phyloP scores from a whole-genome alignment of 139 green algal genomes.

The Klebsormidium nitens region DNA sequence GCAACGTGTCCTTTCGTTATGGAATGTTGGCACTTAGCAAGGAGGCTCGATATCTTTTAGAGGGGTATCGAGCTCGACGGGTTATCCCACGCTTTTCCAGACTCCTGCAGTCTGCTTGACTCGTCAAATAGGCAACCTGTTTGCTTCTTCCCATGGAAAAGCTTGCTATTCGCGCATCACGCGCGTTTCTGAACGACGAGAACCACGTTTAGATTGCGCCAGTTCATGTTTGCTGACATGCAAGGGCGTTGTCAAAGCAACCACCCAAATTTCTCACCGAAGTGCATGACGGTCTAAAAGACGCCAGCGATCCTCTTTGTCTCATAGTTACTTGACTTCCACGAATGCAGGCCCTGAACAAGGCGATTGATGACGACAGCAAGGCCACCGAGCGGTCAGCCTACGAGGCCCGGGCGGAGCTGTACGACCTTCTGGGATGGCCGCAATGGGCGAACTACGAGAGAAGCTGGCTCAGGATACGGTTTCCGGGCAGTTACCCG shows the following conservation, averaged over 20 bases:
- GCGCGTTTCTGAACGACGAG: background rate
- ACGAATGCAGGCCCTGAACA: slow-evolving; percentile 8
- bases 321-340: background rate
- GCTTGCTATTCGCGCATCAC: background rate
- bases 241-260: no score
- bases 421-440: slow-evolving; percentile 4
- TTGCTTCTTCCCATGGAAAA: no score
- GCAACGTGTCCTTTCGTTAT: no score
- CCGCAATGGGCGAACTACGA: slow-evolving; percentile 12
- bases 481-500: slow-evolving; percentile 11
- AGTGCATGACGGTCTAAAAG: background rate
- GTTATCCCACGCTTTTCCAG: no score
- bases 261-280: no score
- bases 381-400: slow-evolving; percentile 6
- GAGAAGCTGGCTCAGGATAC: slow-evolving; percentile 15
- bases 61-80: no score
- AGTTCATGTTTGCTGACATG: no score
- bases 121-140: no score
- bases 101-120: no score
- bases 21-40: no score
- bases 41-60: no score
- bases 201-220: no score
- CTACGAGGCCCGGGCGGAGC: slow-evolving; percentile 12
- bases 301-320: background rate
- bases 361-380: slow-evolving; percentile 24